These are phyloP conservation scores for Ustilago crameri DNA, from an alignment of 1,284 basidiomycete genomes.

Conservation along the genomic window DNA sequence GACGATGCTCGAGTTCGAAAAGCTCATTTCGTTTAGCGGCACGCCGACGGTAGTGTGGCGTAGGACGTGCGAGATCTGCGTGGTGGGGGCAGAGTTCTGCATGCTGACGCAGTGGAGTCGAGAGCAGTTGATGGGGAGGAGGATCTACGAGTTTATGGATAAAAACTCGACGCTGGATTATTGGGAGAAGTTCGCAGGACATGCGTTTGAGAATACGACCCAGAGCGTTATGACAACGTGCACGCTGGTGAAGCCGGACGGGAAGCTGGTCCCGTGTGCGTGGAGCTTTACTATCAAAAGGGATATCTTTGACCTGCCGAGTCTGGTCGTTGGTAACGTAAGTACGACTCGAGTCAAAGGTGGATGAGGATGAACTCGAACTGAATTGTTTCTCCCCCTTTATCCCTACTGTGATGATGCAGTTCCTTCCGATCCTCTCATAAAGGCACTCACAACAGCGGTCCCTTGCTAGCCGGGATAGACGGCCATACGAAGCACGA, in stretches of 20 bases:
- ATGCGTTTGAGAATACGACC: conserved; percentile 67
- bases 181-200: conserved; percentile 66
- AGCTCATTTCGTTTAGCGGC: conserved; percentile 94
- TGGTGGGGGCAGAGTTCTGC: conserved; percentile 95
- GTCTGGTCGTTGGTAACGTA: conserved; percentile 56
- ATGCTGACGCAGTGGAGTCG: conserved; percentile 76
- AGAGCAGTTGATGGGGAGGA: conserved; percentile 62
- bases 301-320: conserved; percentile 66
- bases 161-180: conserved; percentile 64
- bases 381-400: no score
- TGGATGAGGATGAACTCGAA: background rate
- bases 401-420: background rate
- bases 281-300: conserved; percentile 68
- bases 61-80: conserved; percentile 94
- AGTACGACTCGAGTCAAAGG: conserved; percentile 7
- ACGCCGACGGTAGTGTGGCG: conserved; percentile 99
- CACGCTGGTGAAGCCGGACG: conserved; percentile 58
- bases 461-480: no score
- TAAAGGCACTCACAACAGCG: no score
- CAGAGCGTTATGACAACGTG: conserved; percentile 65
- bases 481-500: no score
- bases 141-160: conserved; percentile 67
- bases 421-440: conserved; percentile 19
- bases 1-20: conserved; percentile 91
- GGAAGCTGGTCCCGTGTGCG: conserved; percentile 61